Conservation (phyloP, 495 filamentous ascomycete species). For the Tuber indicum region DNA sequence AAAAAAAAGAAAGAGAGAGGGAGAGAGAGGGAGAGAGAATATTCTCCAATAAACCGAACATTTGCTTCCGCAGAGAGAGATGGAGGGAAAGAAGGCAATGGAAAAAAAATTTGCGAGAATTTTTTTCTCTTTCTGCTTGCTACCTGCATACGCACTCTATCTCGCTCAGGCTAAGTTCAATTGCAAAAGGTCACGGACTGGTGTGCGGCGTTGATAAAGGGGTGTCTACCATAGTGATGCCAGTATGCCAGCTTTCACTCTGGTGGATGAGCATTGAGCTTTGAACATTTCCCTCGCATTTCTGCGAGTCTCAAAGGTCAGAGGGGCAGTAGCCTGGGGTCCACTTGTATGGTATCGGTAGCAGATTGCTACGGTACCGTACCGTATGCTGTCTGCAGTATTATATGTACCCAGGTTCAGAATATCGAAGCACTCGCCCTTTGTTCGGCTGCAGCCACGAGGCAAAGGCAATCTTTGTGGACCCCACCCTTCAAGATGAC, state of each 20-base stretch:
- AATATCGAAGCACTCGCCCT: neutral
- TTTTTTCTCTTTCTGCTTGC: neutral
- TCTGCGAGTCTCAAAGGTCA: neutral
- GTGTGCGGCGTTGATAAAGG: slow-evolving; percentile 2
- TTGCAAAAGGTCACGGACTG: neutral
- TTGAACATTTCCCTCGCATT: neutral
- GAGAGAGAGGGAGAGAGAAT: too few relatives aligned
- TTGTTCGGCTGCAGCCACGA: neutral
- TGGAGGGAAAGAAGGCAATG: neutral
- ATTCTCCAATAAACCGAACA: neutral
- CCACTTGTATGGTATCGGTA: neutral
- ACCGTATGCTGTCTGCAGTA: neutral
- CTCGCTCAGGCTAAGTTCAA: slow-evolving; percentile 2
- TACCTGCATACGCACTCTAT: neutral
- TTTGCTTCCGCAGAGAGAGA: neutral
- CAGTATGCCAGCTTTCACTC: neutral
- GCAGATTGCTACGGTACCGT: neutral
- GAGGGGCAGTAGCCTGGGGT: neutral
- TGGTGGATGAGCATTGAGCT: neutral
- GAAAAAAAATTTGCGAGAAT: neutral
- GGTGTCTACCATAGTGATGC: neutral
- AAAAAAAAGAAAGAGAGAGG: neutral
- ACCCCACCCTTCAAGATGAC: slow-evolving; percentile 35
- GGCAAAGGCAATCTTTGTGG: neutral
- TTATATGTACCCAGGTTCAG: neutral